Conservation (phyloP, 352 stramenopile genomes). For the Pythium periplocum region DNA sequence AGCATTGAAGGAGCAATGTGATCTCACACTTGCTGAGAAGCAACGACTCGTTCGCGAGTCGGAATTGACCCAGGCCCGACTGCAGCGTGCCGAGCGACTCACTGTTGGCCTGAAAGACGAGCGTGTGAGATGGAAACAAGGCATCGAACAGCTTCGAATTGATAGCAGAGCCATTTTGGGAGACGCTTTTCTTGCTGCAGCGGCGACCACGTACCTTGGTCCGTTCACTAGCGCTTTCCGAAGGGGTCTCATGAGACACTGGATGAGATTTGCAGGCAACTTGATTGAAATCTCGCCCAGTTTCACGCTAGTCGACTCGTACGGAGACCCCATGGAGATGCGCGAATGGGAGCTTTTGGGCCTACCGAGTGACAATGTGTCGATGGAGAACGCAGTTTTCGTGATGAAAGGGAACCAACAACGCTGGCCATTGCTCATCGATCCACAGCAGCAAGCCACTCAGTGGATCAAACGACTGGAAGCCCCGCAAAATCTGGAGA, state of each 20-base stretch:
- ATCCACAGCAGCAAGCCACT: conserved; percentile 91
- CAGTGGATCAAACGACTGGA: conserved; percentile 91
- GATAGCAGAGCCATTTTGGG: conserved; percentile 43
- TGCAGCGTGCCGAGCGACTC: conserved; percentile 60
- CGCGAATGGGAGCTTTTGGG: conserved; percentile 86
- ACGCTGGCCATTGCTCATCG: conserved; percentile 92
- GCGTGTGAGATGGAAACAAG: conserved; percentile 58
- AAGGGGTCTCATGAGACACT: conserved; percentile 25
- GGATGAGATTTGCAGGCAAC: conserved; percentile 19
- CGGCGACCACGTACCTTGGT: conserved; percentile 54
- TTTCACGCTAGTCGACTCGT: conserved; percentile 58
- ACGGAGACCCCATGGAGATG: conserved; percentile 80
- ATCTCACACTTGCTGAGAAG: conserved; percentile 57
- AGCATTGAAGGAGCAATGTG: conserved; percentile 55
- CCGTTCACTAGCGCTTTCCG: conserved; percentile 56
- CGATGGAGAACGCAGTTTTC: conserved; percentile 89
- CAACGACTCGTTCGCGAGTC: conserved; percentile 59
- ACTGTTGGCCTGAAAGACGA: conserved; percentile 66
- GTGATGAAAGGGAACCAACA: conserved; percentile 70
- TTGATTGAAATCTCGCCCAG: conserved; percentile 27
- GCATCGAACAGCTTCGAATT: conserved; percentile 47
- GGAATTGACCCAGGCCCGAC: conserved; percentile 43
- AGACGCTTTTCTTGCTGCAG: conserved; percentile 59
- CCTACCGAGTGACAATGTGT: conserved; percentile 86
- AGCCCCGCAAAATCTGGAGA: conserved; percentile 46